Conservation (phyloP, 192 early-diverging fungal species). For the Pilobolus umbonatus region DNA sequence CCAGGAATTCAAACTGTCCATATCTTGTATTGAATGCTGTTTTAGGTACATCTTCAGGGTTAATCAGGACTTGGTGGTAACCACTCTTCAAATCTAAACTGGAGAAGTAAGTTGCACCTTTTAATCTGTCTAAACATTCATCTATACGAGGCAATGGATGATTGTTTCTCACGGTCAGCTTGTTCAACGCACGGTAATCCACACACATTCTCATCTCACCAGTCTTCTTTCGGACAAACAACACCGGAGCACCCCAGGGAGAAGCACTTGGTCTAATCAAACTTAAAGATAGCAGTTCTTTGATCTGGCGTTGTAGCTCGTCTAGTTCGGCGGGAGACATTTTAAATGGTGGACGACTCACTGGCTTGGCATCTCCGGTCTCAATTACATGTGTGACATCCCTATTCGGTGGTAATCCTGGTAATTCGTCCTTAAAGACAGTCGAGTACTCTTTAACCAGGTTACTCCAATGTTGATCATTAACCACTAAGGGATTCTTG, state of each 20-base stretch:
- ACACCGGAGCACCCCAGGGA: conserved; percentile 13
- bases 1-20: too few relatives aligned
- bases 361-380: conserved; percentile 17
- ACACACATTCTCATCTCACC: conserved; percentile 41
- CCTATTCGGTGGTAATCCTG: conserved; percentile 23
- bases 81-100: too few relatives aligned
- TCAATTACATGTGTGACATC: conserved; percentile 17
- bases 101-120: too few relatives aligned
- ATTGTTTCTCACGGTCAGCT: conserved; percentile 33
- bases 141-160: conserved; percentile 42
- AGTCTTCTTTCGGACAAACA: conserved; percentile 41
- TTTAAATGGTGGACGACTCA: conserved; percentile 19
- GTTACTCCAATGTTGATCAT: neutral
- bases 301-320: conserved; percentile 1
- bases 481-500: neutral
- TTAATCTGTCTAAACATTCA: conserved; percentile 42
- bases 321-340: conserved; percentile 16
- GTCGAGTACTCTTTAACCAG: conserved; percentile 16
- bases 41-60: too few relatives aligned
- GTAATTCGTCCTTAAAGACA: conserved; percentile 18
- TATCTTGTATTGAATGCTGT: too few relatives aligned
- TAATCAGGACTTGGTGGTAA: too few relatives aligned
- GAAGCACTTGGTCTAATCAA: conserved; percentile 11
- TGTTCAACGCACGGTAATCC: conserved; percentile 48
- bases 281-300: conserved; percentile 7